Percentiles rank a stretch among this genome's conserved stretches.
Conservation (phyloP, 2,329 filamentous ascomycete species). For the Nemania bipapillata region DNA sequence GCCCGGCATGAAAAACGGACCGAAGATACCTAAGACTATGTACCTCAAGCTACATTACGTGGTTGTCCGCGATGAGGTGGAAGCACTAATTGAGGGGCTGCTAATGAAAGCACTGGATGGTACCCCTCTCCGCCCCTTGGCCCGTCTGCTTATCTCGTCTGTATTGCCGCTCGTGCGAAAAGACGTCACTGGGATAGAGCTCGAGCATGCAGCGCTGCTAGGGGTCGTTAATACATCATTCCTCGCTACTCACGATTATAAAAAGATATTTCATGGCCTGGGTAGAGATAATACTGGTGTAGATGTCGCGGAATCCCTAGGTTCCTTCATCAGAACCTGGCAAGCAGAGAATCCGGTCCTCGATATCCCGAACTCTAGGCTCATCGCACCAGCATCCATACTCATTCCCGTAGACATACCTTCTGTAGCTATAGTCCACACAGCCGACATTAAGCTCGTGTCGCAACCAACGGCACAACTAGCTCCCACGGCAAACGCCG, state of each 20-base stretch:
- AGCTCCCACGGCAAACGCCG: conserved; percentile 42
- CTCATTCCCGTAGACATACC: conserved; percentile 91
- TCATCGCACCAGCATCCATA: conserved; percentile 69
- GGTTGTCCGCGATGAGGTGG: conserved; percentile 79
- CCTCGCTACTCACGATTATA: conserved; percentile 61
- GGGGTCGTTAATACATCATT: conserved; percentile 63
- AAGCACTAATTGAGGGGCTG: conserved; percentile 59
- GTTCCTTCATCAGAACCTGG: conserved; percentile 55
- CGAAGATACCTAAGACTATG: conserved; percentile 61
- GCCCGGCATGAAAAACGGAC: conserved; percentile 45
- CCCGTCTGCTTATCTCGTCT: conserved; percentile 58
- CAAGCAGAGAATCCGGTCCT: conserved; percentile 52
- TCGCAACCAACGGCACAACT: conserved; percentile 47
- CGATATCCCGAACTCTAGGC: conserved; percentile 48
- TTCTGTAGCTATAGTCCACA: conserved; percentile 82
- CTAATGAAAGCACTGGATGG: conserved; percentile 56
- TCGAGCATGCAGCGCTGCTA: conserved; percentile 67
- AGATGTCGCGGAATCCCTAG: conserved; percentile 49
- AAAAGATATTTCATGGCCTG: conserved; percentile 62
- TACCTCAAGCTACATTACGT: conserved; percentile 79
- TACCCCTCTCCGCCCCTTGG: conserved; percentile 59
- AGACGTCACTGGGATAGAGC: conserved; percentile 61
- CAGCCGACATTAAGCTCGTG: conserved; percentile 72
- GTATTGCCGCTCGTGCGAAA: conserved; percentile 59
- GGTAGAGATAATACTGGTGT: conserved; percentile 55